Percentiles rank a stretch among this genome's conserved stretches.
Evolutionary conservation across 192 early-diverging fungal genomes (phyloP).

Genomic region (Linnemannia hyalina): DNA sequence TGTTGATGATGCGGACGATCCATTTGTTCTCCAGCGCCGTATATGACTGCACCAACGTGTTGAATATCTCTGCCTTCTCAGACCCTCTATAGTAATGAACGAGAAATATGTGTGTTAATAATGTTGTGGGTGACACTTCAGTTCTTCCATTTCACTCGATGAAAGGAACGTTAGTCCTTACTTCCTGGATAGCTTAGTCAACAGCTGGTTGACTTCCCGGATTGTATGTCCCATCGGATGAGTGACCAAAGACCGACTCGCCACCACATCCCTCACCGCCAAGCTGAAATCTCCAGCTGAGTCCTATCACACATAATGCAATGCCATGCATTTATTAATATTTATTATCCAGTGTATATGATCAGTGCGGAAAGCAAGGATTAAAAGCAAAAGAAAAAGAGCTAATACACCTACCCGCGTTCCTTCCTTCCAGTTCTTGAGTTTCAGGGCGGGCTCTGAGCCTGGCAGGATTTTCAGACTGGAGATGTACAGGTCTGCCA

Average conservation of each 20-base stretch:
- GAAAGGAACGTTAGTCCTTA: background rate
- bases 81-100: slow-evolving; percentile 33
- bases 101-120: background rate
- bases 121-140: slow-evolving; percentile 16
- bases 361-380: background rate
- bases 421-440: slow-evolving; percentile 72
- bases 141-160: slow-evolving; percentile 35
- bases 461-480: slow-evolving; percentile 68
- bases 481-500: slow-evolving; percentile 75
- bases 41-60: slow-evolving; percentile 67
- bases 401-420: slow-evolving; percentile 22
- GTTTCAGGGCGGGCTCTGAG: slow-evolving; percentile 70
- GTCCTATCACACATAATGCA: slow-evolving; percentile 45
- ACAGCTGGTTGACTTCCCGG: slow-evolving; percentile 69
- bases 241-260: slow-evolving; percentile 63
- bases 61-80: slow-evolving; percentile 63
- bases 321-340: background rate
- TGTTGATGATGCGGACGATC: slow-evolving; percentile 81
- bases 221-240: slow-evolving; percentile 64
- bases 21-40: slow-evolving; percentile 81
- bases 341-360: background rate
- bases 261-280: slow-evolving; percentile 62
- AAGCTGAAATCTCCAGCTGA: slow-evolving; percentile 75
- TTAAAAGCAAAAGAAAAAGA: background rate
- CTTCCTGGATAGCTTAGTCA: slow-evolving; percentile 43